Conservation (phyloP, 345 rosid species). For the Schrenkiella parvula region DNA sequence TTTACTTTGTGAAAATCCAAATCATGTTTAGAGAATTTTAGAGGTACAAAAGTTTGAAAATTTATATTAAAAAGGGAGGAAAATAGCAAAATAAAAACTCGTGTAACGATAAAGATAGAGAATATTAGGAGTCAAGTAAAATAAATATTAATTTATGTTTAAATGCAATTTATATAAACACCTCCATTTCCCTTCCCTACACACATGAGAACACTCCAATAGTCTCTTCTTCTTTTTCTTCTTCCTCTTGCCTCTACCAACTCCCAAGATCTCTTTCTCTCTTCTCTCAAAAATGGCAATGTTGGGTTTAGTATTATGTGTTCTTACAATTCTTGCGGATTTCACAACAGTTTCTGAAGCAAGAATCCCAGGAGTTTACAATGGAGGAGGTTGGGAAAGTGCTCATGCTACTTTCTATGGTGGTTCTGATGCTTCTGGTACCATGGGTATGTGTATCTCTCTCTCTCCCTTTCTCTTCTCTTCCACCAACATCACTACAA, state of each 20-base stretch:
- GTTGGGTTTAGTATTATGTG: not conserved
- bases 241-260: not conserved
- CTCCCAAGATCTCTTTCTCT: conserved; percentile 8
- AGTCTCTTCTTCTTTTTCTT: conserved; percentile 4
- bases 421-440: conserved; percentile 84
- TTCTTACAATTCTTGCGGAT: conserved; percentile 25
- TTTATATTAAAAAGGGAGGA: not conserved
- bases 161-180: conserved; percentile 20
- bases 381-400: conserved; percentile 61
- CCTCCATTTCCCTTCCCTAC: conserved; percentile 19
- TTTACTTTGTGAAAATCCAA: not conserved
- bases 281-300: conserved; percentile 24
- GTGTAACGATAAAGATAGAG: conserved; percentile 8
- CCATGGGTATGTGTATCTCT: conserved; percentile 57
- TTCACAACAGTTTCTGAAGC: conserved; percentile 39
- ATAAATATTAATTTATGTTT: not conserved
- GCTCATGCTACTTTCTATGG: conserved; percentile 96
- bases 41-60: not conserved
- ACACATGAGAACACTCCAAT: conserved; percentile 12
- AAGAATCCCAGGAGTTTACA: conserved; percentile 69
- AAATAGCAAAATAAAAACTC: not conserved
- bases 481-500: not conserved
- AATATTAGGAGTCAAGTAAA: not conserved
- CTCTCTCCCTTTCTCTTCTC: not conserved
- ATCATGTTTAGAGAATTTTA: not conserved